Evolutionary conservation across 2,329 filamentous ascomycete species (phyloP), one percentile per base, ranked within the genome.

Genomic region (Penicillium sp.): DNA sequence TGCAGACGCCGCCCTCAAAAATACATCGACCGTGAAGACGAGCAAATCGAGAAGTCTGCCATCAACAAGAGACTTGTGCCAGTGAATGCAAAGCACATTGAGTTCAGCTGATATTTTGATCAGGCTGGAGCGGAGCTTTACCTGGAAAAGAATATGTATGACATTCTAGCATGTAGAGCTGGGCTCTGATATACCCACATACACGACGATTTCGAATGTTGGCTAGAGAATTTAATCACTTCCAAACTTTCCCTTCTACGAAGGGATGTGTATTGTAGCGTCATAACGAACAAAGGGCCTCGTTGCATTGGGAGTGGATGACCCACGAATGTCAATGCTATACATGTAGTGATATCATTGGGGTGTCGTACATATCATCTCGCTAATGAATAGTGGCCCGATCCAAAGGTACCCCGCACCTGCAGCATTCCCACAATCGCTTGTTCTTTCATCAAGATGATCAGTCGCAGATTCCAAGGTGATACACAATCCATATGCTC

Each of bases 1-100:
- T 70, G 67, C 5, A 66, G 72, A 6, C 75, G 74, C 55, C 70
- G 79, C 26, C 79, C 79, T 1, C 56, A 65, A n/a, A 74, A 76
- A 52, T 81, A 76, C 46, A 74, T 78, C 16, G 74, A 80, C 21
- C 26, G 36, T n/a, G 39, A 42, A 28, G 8, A n/a, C 15, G 12
- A 42, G 16, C 16, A 41, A 23, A 23, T 41, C 12, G 38, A 41
- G 38, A 18, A 18, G 34, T 6, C n/a, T 18, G 36, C 36, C 16
- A 18, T n/a, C 13, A 24, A 21, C 38, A 42, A 42, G 21, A 12
- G 21, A 24, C 18, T 42, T 42, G 18, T 10, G 8, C 18, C 38
- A 2, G 38, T 42, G 38, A 42, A 12, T 24, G 21, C 21, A 13
- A 4, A 2, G 1, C 38, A 42, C 12, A 24, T 42, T 5, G 38